phyloP scores from a whole-genome alignment of 2,329 filamentous ascomycete genomes.

The Chaetomium globosum region DNA sequence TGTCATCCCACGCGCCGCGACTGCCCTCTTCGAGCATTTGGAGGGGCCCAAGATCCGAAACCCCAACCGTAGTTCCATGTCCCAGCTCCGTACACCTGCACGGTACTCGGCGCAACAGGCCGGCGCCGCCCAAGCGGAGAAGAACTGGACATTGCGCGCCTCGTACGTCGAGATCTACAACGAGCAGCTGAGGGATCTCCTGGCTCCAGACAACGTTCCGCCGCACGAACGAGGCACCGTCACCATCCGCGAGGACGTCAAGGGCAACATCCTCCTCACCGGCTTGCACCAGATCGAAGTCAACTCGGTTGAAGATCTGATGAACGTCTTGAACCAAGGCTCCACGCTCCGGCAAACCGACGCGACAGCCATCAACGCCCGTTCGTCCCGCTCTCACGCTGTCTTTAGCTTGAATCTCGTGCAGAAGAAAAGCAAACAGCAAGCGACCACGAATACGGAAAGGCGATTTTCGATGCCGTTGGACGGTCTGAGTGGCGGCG shows the following conservation, averaged over 20 bases:
- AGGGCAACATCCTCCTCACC: conserved; percentile 91
- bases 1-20: conserved; percentile 91
- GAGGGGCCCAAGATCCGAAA: conserved; percentile 55
- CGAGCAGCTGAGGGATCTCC: conserved; percentile 87
- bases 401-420: conserved; percentile 95
- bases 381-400: conserved; percentile 95
- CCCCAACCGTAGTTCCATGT: conserved; percentile 66
- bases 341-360: conserved; percentile 95
- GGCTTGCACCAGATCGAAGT: conserved; percentile 86
- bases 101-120: conserved; percentile 68
- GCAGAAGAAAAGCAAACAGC: conserved; percentile 70
- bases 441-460: conserved; percentile 61
- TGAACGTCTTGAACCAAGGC: conserved; percentile 86
- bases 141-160: conserved; percentile 87
- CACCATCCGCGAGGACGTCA: conserved; percentile 90
- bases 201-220: conserved; percentile 74
- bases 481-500: conserved; percentile 73
- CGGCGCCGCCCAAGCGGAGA: conserved; percentile 57
- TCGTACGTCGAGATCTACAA: conserved; percentile 99
- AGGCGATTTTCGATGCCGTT: conserved; percentile 86
- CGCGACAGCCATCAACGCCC: conserved; percentile 94
- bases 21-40: conserved; percentile 84
- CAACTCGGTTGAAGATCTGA: conserved; percentile 86
- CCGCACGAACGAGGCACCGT: conserved; percentile 72
- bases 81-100: conserved; percentile 76